Percentiles rank a stretch among this genome's conserved stretches.
phyloP scores from a whole-genome alignment of 257 asterid genomes.

The Petrea volubilis region DNA sequence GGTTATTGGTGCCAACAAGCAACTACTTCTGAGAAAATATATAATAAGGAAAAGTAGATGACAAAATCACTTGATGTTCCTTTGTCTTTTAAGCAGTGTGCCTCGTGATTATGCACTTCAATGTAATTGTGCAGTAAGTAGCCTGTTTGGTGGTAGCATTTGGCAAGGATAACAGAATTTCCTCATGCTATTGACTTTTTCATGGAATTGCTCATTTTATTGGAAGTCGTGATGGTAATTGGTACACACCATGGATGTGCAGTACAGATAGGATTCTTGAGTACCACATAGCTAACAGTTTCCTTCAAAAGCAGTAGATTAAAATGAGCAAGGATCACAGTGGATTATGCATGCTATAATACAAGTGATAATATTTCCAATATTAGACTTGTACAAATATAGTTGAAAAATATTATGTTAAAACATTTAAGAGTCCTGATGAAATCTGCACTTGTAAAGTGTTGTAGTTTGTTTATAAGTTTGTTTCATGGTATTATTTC shows the following conservation, averaged over 20 bases:
- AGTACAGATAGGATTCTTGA: not conserved
- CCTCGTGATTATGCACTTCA: not conserved
- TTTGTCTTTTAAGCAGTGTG: not conserved
- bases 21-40: not conserved
- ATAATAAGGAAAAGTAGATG: not conserved
- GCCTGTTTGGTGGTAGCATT: not conserved
- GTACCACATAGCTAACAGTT: not conserved
- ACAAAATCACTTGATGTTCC: constrained; percentile 1
- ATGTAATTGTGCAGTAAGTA: not conserved
- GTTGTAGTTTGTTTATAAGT: not conserved
- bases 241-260: not conserved
- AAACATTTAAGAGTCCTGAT: constrained; percentile 1
- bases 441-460: not conserved
- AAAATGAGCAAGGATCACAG: not conserved
- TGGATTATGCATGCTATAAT: not conserved
- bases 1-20: not conserved
- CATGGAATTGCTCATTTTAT: not conserved
- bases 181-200: not conserved
- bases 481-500: not conserved
- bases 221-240: not conserved
- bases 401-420: not conserved
- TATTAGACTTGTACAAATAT: not conserved
- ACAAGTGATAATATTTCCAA: not conserved
- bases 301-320: not conserved
- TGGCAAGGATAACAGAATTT: not conserved